Conservation (phyloP, 257 asterid genomes). For the Gardenia jasminoides region DNA sequence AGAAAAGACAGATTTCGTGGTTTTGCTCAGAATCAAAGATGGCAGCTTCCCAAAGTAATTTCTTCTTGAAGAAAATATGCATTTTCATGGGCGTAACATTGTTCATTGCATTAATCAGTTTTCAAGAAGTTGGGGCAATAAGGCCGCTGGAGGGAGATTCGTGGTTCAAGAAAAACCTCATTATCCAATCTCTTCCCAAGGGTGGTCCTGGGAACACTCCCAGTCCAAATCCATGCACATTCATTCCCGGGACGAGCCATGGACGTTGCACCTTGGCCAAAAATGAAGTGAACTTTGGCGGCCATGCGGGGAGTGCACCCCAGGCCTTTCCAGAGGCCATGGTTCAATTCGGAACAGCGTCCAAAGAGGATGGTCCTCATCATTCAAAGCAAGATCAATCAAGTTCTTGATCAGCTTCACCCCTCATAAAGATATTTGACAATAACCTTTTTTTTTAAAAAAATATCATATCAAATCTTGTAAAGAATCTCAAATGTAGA, state of each 20-base stretch:
- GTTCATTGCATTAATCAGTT: background rate
- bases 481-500: background rate
- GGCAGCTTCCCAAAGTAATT: background rate
- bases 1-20: background rate
- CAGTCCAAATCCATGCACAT: constrained; percentile 50
- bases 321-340: constrained; percentile 9
- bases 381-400: constrained; percentile 3
- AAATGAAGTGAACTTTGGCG: constrained; percentile 17
- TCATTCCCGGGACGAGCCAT: constrained; percentile 39
- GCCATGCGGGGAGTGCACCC: background rate
- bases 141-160: constrained; percentile 34
- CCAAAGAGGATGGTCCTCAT: background rate
- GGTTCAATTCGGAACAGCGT: constrained; percentile 2
- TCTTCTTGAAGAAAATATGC: background rate
- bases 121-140: constrained; percentile 16
- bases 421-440: too few species aligned
- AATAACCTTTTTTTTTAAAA: background rate
- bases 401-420: constrained; percentile 7
- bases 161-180: constrained; percentile 26
- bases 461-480: background rate
- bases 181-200: constrained; percentile 50
- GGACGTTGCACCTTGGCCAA: constrained; percentile 50
- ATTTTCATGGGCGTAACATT: constrained; percentile 6
- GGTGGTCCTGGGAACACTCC: constrained; percentile 35
- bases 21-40: background rate